phyloP scores from a whole-genome alignment of 163 green algal species.

The Scenedesmus sp. region DNA sequence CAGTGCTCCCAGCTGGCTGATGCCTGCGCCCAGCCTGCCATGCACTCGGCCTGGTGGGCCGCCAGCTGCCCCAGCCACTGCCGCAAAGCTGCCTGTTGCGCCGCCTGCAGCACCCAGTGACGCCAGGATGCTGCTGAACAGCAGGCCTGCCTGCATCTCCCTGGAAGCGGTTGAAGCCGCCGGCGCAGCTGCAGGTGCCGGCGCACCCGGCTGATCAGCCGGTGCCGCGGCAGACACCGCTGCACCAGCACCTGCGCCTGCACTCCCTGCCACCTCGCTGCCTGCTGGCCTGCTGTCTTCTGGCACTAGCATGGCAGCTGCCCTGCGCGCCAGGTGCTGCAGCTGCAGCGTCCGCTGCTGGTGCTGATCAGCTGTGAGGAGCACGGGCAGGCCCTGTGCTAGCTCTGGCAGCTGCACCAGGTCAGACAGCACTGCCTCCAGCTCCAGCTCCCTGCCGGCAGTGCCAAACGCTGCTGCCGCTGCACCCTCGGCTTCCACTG shows the following conservation, averaged over 20 bases:
- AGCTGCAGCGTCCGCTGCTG: conserved; percentile 13
- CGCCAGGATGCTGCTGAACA: conserved; percentile 39
- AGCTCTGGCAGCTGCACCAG: conserved; percentile 39
- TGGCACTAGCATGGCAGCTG: background rate
- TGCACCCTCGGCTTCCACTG: background rate
- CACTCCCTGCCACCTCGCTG: background rate
- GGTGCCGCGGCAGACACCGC: background rate
- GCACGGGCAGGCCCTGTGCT: conserved; percentile 25
- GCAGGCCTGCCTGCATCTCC: conserved; percentile 20
- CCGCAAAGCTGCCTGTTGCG: background rate
- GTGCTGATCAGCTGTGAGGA: conserved; percentile 27
- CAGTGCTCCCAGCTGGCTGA: background rate
- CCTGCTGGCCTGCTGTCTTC: background rate
- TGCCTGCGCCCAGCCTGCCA: conserved; percentile 5
- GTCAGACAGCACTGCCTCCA: background rate
- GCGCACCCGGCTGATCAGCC: background rate
- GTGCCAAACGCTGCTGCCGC: background rate
- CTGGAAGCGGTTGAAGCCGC: background rate
- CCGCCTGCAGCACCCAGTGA: conserved; percentile 14
- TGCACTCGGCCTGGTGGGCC: background rate
- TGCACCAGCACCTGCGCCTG: background rate
- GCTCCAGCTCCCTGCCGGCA: background rate
- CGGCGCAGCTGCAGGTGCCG: background rate
- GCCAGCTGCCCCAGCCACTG: background rate
- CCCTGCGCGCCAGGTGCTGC: conserved; percentile 10